Base-by-base conservation (phyloP, 768 basidiomycete genomes). In the Collybia sordida region DNA sequence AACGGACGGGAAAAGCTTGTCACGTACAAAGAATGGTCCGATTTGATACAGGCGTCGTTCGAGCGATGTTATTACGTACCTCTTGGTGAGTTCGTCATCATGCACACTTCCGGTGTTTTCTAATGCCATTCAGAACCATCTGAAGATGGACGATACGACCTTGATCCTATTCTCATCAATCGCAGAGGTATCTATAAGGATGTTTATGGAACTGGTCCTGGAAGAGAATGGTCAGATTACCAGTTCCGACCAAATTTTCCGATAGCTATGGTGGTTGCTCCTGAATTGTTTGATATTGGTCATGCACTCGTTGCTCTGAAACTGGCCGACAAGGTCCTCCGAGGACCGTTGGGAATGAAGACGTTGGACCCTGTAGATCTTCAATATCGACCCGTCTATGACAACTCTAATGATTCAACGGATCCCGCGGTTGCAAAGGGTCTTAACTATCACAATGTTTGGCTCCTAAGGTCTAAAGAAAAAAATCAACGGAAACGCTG, bases 151-250 rank as follows among this genome's bases (percentile, higher is more conserved):
- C 71, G 83, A 14, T 93, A 93, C 71, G 76, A 77, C 47, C 67
- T 97, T 58, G 74, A 91, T 60, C 58, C 89, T 3, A 75, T 58
- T 19, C 67, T 98, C 28, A 76, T 97, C 52, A 89, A 93, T 64
- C 86, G 93, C 12, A 80, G 97, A 50, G 97, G 96, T 4, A 96
- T 98, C 63, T 99, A 98, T 78, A 99, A 99, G 76, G 97, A 99
- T 64, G 93, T 98, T 6, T 88, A 88, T 57, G 93, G 95, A 35
- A 94, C 97, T 9, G 91, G 91, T 0, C 62, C 76, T 42, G 89
- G 85, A 8, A 81, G 92, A 48, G 91, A 96, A 68, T 98, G 93
- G 93, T 91, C 93, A 4, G 95, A 99, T 69, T 99, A 98, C 66
- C 97, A 98, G 68, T 80, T 97, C 57, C 81, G 94, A 52, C 82